These are phyloP conservation scores for Podospora anserina DNA, from an alignment of 495 filamentous ascomycete species.

Conservation along the genomic window DNA sequence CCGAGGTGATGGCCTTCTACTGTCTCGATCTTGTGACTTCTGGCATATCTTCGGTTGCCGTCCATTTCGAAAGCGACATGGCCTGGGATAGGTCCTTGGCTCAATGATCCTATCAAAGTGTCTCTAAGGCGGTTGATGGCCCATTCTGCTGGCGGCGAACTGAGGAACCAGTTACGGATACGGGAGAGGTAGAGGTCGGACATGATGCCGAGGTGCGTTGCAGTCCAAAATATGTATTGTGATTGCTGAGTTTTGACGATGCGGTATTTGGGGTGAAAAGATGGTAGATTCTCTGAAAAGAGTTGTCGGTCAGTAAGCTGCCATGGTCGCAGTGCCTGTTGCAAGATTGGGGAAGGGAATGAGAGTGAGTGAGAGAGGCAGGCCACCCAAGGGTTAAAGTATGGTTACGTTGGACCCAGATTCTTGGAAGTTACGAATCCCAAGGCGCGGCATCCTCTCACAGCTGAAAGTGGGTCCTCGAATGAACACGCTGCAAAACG, in stretches of 20 bases:
- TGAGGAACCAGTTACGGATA: slow-evolving; percentile 80
- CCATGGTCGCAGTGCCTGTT: not conserved
- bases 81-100: slow-evolving; percentile 84
- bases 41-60: slow-evolving; percentile 88
- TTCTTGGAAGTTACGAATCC: not conserved
- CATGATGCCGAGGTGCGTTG: slow-evolving; percentile 33
- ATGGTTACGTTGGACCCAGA: not conserved
- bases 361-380: not conserved
- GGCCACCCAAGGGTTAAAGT: not conserved
- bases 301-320: not conserved
- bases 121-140: slow-evolving; percentile 66
- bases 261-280: not conserved
- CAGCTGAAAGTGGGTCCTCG: not conserved
- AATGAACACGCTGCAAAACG: not conserved
- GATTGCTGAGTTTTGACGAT: not conserved
- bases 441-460: not conserved
- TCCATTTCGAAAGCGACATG: slow-evolving; percentile 99
- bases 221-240: not conserved
- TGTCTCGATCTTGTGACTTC: slow-evolving; percentile 87
- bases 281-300: not conserved
- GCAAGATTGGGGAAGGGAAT: not conserved
- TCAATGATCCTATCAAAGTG: slow-evolving; percentile 79
- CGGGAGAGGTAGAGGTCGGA: slow-evolving; percentile 63
- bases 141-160: slow-evolving; percentile 87
- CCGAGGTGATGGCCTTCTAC: slow-evolving; percentile 96